Evolutionary conservation across 495 filamentous ascomycete species (phyloP).

Genomic region (Sphaerosporella brunnea): DNA sequence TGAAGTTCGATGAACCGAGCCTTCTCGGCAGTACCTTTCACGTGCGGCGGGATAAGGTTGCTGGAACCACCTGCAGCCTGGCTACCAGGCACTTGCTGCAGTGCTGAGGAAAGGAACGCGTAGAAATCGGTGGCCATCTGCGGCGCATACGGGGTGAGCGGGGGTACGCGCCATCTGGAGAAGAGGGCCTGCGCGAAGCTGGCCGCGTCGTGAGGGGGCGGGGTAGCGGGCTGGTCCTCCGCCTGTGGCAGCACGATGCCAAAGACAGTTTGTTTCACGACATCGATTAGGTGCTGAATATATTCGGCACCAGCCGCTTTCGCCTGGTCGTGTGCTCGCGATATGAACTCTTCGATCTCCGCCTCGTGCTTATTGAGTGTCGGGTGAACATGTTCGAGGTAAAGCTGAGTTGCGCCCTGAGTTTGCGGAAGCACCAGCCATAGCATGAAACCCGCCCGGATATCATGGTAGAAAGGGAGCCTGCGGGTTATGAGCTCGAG

Average conservation of each 20-base stretch:
- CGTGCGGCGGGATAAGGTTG: slow-evolving; percentile 17
- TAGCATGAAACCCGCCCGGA: slow-evolving; percentile 70
- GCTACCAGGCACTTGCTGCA: slow-evolving; percentile 16
- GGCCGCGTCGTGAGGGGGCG: slow-evolving; percentile 33
- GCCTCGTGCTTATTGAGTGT: slow-evolving; percentile 74
- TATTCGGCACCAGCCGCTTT: slow-evolving; percentile 64
- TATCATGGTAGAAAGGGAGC: slow-evolving; percentile 87
- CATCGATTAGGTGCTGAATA: slow-evolving; percentile 58
- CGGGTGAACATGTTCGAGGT: slow-evolving; percentile 69
- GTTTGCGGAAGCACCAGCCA: slow-evolving; percentile 97
- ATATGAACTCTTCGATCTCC: slow-evolving; percentile 81
- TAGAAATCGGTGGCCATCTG: slow-evolving; percentile 48
- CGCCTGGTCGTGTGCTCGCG: slow-evolving; percentile 58
- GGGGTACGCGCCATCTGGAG: slow-evolving; percentile 68
- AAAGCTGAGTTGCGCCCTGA: slow-evolving; percentile 72
- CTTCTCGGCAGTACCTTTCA: slow-evolving; percentile 19
- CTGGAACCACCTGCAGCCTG: slow-evolving; percentile 2
- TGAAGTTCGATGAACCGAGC: slow-evolving; percentile 23
- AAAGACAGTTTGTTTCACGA: slow-evolving; percentile 53
- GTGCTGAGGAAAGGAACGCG: slow-evolving; percentile 51
- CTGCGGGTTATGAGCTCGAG: no score
- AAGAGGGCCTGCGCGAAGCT: slow-evolving; percentile 65
- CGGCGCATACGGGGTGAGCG: slow-evolving; percentile 29
- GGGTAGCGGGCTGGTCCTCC: slow-evolving; percentile 29
- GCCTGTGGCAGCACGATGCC: slow-evolving; percentile 35